Base-by-base conservation (phyloP, 2,329 filamentous ascomycete genomes). In the Thelonectria discophora region DNA sequence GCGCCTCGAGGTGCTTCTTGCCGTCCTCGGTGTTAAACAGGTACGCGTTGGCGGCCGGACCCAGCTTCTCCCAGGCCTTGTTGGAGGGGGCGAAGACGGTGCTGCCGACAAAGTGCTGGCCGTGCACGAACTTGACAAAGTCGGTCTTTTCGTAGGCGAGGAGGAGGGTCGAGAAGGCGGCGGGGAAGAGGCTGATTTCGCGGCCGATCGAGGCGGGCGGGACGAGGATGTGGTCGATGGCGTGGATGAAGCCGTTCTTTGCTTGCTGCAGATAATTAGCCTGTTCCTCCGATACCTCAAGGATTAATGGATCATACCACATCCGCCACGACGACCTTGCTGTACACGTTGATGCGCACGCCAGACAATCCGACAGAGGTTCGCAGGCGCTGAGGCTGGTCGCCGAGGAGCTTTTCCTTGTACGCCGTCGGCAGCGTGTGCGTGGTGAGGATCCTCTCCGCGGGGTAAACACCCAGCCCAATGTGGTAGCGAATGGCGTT, bases 51-150 rank as follows among this genome's bases (percentile, higher is more conserved):
- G 90, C 86, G 57, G 76, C 82, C 1, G 86, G 84, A 0, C 93
- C 92, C 1, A 97, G 88, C 66, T 86, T 86, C 69, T 84, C 74
- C 80, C 94, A 97, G n/a, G 93, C 94, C 5, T 78, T 79, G 82
- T 97, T 97, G 47, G 85, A 87, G 0, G 94, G 93, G 0, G 90
- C 91, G 71, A 97, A 96, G 63, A 95, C 74, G 3, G 93, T 97
- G 40, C 88, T 87, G 37, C 92, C 92, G 2, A 80, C 76, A 37
- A 79, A 79, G 17, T 75, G 70, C 66, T 83, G 80, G 68, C 85
- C 81, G 55, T 89, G 80, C 60, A 90, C 78, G 51, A 82, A 83
- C 12, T 88, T 79, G 56, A 84, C 82, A 1, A 97, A 84, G 9
- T 90, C 88, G 0, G 92, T 94, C 80, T 91, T 92, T 56, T 84